Conservation (phyloP, 2,329 filamentous ascomycete species). For the Talaromyces sp. region DNA sequence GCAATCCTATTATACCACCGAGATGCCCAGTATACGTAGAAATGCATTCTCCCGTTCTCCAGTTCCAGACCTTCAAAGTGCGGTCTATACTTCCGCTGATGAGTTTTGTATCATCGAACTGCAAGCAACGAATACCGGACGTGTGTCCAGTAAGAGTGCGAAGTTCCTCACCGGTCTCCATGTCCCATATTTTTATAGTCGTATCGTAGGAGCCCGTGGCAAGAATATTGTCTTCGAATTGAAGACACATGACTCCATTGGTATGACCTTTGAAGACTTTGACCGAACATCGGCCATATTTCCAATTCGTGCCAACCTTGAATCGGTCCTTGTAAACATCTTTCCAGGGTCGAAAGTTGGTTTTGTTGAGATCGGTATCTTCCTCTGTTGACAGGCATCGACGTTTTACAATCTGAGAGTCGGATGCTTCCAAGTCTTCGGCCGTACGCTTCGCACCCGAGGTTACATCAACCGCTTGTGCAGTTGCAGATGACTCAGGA, state of each 20-base stretch:
- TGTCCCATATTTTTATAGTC: slow-evolving; percentile 94
- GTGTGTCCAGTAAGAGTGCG: slow-evolving; percentile 82
- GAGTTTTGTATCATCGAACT: slow-evolving; percentile 88
- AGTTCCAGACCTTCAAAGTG: slow-evolving; percentile 93
- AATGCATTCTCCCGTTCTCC: slow-evolving; percentile 83
- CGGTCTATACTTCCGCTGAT: slow-evolving; percentile 86
- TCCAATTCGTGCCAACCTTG: slow-evolving; percentile 97
- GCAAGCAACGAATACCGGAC: slow-evolving; percentile 77
- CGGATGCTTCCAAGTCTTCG: slow-evolving; percentile 1
- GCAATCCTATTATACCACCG: slow-evolving; percentile 78
- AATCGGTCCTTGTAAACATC: slow-evolving; percentile 94
- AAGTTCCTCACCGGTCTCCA: slow-evolving; percentile 79
- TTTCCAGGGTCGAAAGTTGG: slow-evolving; percentile 74
- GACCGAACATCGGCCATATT: slow-evolving; percentile 82
- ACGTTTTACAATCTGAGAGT: slow-evolving; percentile 22
- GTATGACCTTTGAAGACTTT: slow-evolving; percentile 81
- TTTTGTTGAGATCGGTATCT: slow-evolving; percentile 49
- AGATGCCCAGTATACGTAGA: slow-evolving; percentile 76
- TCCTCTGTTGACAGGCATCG: slow-evolving; percentile 14
- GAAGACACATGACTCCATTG: slow-evolving; percentile 78
- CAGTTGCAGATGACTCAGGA: background rate
- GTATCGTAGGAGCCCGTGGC: slow-evolving; percentile 93
- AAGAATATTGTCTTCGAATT: slow-evolving; percentile 83
- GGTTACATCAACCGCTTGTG: slow-evolving; percentile 1
- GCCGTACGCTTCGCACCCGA: slow-evolving; percentile 3